Evolutionary conservation across 768 basidiomycete genomes (phyloP).

Genomic region (Polyporus arcularius): DNA sequence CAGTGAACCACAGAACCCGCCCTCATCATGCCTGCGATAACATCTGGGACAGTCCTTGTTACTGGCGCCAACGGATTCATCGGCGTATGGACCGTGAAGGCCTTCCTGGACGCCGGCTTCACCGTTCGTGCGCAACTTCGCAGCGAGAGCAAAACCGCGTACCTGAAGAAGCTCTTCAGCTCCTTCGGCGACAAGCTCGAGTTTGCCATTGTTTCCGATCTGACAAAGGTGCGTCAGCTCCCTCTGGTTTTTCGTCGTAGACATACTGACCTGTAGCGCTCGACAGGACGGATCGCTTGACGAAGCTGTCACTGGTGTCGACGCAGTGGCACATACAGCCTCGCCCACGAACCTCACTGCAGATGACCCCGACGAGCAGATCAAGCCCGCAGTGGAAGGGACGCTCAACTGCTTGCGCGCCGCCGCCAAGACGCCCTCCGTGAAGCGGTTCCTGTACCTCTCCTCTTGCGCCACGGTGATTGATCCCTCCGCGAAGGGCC

Average conservation of each 20-base stretch:
- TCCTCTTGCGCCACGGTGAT: conserved; percentile 53
- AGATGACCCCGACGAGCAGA: conserved; percentile 52
- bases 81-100: conserved; percentile 56
- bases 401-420: conserved; percentile 36
- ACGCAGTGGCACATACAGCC: conserved; percentile 70
- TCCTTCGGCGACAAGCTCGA: conserved; percentile 60
- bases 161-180: conserved; percentile 55
- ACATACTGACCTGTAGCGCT: no score
- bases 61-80: conserved; percentile 65
- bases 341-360: conserved; percentile 57
- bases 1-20: not conserved
- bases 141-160: conserved; percentile 56
- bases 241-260: no score
- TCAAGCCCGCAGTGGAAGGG: conserved; percentile 71
- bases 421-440: conserved; percentile 19
- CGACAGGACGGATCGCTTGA: conserved; percentile 69
- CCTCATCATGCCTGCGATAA: conserved; percentile 36
- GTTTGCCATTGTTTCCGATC: conserved; percentile 71
- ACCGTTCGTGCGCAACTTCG: conserved; percentile 69
- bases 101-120: conserved; percentile 62
- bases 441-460: conserved; percentile 64
- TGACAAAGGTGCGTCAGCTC: conserved; percentile 44
- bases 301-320: conserved; percentile 74
- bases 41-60: conserved; percentile 47
- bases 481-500: conserved; percentile 21